Conservation (phyloP, 139 green algal genomes). For the Desmodesmus armatus region DNA sequence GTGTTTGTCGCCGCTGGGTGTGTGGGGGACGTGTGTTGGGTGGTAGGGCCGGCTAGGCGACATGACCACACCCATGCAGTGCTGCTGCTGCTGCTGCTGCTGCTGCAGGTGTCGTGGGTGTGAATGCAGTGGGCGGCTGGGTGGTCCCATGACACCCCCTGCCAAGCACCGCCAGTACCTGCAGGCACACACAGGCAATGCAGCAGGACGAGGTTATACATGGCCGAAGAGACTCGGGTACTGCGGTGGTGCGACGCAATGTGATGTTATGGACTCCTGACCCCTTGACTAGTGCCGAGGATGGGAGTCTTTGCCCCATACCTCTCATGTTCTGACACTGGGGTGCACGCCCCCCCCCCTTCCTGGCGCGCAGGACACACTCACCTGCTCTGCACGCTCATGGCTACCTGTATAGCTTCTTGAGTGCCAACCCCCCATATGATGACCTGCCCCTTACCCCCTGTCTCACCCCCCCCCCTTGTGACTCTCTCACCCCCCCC, state of each 20-base stretch:
- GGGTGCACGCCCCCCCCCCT: too few relatives aligned
- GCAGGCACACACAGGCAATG: background rate
- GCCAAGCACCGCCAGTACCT: conserved; percentile 47
- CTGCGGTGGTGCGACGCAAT: background rate
- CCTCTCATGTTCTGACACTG: background rate
- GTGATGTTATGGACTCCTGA: background rate
- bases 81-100: conserved; percentile 4
- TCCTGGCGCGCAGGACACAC: too few relatives aligned
- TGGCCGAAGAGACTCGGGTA: background rate
- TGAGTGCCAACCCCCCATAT: too few relatives aligned
- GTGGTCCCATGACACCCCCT: background rate
- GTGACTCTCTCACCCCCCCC: too few relatives aligned
- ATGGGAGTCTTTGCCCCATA: background rate
- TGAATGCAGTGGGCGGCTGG: background rate
- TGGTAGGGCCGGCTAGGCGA: background rate
- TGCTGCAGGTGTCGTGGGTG: background rate
- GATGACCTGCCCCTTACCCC: too few relatives aligned
- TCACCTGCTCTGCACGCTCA: too few relatives aligned
- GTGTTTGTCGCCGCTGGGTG: background rate
- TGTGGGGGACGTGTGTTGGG: conserved; percentile 23
- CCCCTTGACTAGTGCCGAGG: background rate
- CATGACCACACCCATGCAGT: background rate
- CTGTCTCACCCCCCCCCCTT: too few relatives aligned
- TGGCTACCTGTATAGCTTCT: too few relatives aligned
- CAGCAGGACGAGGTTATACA: background rate